Evolutionary conservation across 257 asterid species (phyloP).

Genomic region (Gentiana macrophylla): DNA sequence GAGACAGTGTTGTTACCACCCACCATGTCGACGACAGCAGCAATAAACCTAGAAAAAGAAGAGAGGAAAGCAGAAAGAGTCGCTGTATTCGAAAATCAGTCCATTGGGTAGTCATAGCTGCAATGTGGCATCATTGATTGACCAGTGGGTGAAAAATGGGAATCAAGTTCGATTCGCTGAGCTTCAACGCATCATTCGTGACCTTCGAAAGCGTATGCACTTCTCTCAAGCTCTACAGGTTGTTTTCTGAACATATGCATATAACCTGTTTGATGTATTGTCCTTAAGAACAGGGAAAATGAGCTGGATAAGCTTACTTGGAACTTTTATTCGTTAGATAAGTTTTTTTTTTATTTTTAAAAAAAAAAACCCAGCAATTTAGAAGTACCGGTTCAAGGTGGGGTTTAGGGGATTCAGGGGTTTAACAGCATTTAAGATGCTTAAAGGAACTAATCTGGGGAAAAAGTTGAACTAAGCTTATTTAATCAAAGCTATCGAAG

Average conservation of each 20-base stretch:
- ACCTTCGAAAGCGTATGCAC: constrained; percentile 72
- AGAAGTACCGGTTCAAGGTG: too few relatives aligned
- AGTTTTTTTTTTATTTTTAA: not conserved
- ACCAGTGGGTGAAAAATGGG: constrained; percentile 51
- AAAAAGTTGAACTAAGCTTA: too few relatives aligned
- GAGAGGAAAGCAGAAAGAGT: constrained; percentile 19
- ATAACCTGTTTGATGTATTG: too few relatives aligned
- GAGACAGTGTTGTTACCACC: too few relatives aligned
- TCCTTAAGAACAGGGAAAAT: too few relatives aligned
- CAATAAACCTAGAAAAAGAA: not conserved
- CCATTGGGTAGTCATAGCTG: constrained; percentile 59
- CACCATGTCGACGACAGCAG: too few relatives aligned
- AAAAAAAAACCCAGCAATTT: not conserved
- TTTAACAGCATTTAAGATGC: too few relatives aligned
- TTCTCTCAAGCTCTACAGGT: constrained; percentile 74
- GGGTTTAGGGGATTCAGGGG: too few relatives aligned
- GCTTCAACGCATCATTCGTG: constrained; percentile 61
- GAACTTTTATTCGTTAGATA: too few relatives aligned
- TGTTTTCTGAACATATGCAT: not conserved
- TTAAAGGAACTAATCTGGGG: too few relatives aligned
- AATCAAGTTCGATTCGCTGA: constrained; percentile 54
- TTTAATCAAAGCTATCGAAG: too few relatives aligned
- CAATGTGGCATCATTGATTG: constrained; percentile 46
- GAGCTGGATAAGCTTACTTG: too few relatives aligned
- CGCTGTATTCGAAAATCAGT: constrained; percentile 55